Evolutionary conservation across 2,329 filamentous ascomycete genomes (phyloP), one percentile per base, ranked within the genome.

Genomic region (Aureobasidium vineae): DNA sequence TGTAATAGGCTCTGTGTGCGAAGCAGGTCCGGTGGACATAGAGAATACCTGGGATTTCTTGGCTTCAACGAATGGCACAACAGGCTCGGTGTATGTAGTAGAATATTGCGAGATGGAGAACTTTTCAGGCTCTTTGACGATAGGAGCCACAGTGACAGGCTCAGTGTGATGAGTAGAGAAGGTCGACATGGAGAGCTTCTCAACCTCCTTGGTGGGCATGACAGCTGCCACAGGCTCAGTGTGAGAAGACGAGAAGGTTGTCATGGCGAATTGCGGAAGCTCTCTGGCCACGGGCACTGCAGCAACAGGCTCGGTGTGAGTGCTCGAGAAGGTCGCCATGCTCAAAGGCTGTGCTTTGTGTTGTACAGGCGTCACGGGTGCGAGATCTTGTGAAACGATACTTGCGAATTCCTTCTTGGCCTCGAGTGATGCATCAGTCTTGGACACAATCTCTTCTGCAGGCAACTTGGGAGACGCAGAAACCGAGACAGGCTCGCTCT

Each of bases 331-430:
- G 19, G 71, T 71, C 26, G 75, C 76, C 19, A 74, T 43, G 36
- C 33, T 38, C 61, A 64, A 54, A 15, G 45, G 21, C 23, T 63
- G 45, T 28, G 59, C 63, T 49, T 36, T 53, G 38, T 54, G 59
- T 41, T 67, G 23, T 19, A 41, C 49, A 36, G 52, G 56, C 19
- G 57, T 41, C 2, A 65, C 47, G 5, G 68, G 67, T 19, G 66
- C 65, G 11, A 54, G 54, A 68, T 81, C 77, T 60, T 82, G 77
- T 2, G 79, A 79, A 45, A 75, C 70, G 64, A 85, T 79, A 5
- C 72, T 71, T 26, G 81, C 80, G 49, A 81, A 72, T 11, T 52
- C 33, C 33, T 63, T 52, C 45, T 52, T 63, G 33, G 26, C 21
- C 21, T 63, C 59, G 16, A 45, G 45, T 11, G 7, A 26, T 19